Evolutionary conservation across 305 asterid species (phyloP).

Genomic region (Euphrasia arctica): DNA sequence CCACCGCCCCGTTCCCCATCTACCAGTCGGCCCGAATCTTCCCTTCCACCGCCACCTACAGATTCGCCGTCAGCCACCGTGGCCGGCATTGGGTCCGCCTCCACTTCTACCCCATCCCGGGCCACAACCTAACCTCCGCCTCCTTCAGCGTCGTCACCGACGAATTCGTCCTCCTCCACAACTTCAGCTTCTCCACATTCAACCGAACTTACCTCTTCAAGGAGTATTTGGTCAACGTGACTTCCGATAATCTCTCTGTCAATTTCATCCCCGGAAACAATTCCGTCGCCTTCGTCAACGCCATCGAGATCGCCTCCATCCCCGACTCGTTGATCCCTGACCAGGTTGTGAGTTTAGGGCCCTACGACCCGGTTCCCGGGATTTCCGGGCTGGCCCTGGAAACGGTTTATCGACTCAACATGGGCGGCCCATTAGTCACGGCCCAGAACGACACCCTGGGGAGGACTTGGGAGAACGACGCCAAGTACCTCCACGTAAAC

Average conservation of each 20-base stretch:
- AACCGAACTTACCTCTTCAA: conserved; percentile 74
- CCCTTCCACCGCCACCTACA: conserved; percentile 54
- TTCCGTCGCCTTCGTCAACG: conserved; percentile 86
- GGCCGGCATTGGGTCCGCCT: conserved; percentile 98
- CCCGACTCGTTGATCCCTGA: conserved; percentile 77
- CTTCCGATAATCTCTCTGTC: conserved; percentile 54
- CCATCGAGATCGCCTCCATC: conserved; percentile 83
- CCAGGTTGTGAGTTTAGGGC: conserved; percentile 52
- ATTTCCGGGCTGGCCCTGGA: conserved; percentile 68
- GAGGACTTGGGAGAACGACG: conserved; percentile 93
- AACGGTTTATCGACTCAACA: conserved; percentile 82
- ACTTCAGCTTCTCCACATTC: conserved; percentile 63
- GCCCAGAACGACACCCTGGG: conserved; percentile 90
- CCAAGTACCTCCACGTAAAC: conserved; percentile 81
- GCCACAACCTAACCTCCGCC: conserved; percentile 65
- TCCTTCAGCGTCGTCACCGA: conserved; percentile 80
- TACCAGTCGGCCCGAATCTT: conserved; percentile 80
- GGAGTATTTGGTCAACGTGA: conserved; percentile 79
- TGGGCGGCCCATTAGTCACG: conserved; percentile 95
- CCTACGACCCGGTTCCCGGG: conserved; percentile 51
- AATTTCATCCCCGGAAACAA: conserved; percentile 70
- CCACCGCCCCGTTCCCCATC: conserved; percentile 69
- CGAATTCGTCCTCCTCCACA: conserved; percentile 71
- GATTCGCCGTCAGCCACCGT: conserved; percentile 47
- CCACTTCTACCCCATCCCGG: conserved; percentile 73